Percentiles rank a stretch among this genome's conserved stretches.
Evolutionary conservation across 148 eudicot species (phyloP).

Genomic region (Persicaria maculosa): DNA sequence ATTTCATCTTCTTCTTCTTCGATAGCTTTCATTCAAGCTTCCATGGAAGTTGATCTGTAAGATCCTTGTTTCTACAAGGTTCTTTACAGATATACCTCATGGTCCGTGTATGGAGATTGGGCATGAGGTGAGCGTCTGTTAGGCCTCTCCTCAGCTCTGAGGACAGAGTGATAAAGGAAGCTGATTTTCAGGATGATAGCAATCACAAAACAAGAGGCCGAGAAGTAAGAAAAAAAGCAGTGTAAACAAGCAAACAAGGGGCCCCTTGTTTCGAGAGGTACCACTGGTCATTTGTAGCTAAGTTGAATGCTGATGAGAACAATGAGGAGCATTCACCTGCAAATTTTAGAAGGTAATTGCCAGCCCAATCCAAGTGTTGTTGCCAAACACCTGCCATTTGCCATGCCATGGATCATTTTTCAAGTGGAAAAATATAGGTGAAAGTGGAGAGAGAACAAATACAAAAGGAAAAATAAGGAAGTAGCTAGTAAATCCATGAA

Average conservation of each 20-base stretch:
- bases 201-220: slow-evolving; percentile 56
- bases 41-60: too few relatives aligned
- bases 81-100: too few relatives aligned
- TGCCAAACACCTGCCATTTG: slow-evolving; percentile 49
- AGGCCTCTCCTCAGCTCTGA: neutral
- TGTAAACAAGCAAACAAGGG: slow-evolving; percentile 70
- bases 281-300: slow-evolving; percentile 86
- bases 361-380: slow-evolving; percentile 47
- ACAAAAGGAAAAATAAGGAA: neutral
- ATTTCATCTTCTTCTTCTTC: too few relatives aligned
- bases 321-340: slow-evolving; percentile 65
- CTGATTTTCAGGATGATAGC: slow-evolving; percentile 47
- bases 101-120: too few relatives aligned
- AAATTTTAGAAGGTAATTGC: slow-evolving; percentile 55
- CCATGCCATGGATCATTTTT: neutral
- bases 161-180: slow-evolving; percentile 57
- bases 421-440: too few relatives aligned
- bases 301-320: slow-evolving; percentile 80
- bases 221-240: slow-evolving; percentile 77
- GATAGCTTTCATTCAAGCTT: too few relatives aligned
- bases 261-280: slow-evolving; percentile 44
- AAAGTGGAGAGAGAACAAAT: neutral
- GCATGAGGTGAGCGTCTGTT: too few relatives aligned
- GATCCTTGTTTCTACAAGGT: too few relatives aligned
- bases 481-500: neutral